A percentile compares a stretch with the other conserved stretches of the same genome.
These are phyloP conservation scores for Graphilbum ipis-grandicollis DNA, from an alignment of 2,329 filamentous ascomycete species.

Conservation along the genomic window DNA sequence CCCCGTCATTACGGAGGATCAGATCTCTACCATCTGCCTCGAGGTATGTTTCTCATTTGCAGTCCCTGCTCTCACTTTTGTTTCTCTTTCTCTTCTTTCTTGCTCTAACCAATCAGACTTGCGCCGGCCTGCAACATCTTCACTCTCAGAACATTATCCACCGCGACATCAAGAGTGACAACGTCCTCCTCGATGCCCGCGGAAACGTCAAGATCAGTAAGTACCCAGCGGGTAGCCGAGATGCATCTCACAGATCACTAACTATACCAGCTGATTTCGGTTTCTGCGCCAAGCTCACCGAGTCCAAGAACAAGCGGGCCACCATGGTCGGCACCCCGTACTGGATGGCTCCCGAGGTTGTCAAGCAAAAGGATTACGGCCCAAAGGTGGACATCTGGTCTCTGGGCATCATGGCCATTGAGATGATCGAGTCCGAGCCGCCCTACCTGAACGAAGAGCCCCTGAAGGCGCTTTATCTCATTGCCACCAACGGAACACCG, in stretches of 20 bases:
- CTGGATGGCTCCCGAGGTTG: slow-evolving; percentile 99
- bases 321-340: slow-evolving; percentile 99
- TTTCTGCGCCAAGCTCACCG: slow-evolving; percentile 96
- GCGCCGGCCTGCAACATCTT: slow-evolving; percentile 83
- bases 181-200: slow-evolving; percentile 82
- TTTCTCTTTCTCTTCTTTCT: background rate
- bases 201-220: slow-evolving; percentile 96
- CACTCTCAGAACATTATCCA: slow-evolving; percentile 96
- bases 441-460: slow-evolving; percentile 97
- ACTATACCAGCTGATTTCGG: slow-evolving; percentile 69
- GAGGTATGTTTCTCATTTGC: slow-evolving; percentile 77
- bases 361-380: slow-evolving; percentile 98
- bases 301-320: slow-evolving; percentile 89
- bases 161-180: slow-evolving; percentile 98
- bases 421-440: slow-evolving; percentile 98
- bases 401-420: slow-evolving; percentile 97
- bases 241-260: no score
- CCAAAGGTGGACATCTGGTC: slow-evolving; percentile 99
- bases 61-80: background rate
- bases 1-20: slow-evolving; percentile 79
- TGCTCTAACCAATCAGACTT: slow-evolving; percentile 46
- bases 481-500: slow-evolving; percentile 93
- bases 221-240: slow-evolving; percentile 26
- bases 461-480: slow-evolving; percentile 89
- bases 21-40: slow-evolving; percentile 91